Conservation (phyloP, 306 rosid genomes). For the Mimosa bimucronata region DNA sequence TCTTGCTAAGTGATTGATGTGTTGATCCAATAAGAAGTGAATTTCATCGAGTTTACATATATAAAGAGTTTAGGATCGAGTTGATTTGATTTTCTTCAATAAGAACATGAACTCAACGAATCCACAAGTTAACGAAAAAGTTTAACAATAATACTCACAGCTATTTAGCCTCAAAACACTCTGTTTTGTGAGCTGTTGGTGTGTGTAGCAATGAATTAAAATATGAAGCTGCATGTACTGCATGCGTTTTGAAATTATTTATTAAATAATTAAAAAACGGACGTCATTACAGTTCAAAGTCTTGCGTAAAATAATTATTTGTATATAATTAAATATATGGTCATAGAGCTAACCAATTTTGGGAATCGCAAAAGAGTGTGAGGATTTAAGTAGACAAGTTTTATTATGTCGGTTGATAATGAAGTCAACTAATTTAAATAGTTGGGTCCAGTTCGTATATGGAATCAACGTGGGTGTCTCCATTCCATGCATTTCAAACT, state of each 20-base stretch:
- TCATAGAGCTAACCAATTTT: neutral
- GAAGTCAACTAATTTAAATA: slow-evolving; percentile 33
- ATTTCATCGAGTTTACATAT: too few relatives aligned
- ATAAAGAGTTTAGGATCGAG: too few relatives aligned
- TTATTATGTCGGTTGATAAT: slow-evolving; percentile 41
- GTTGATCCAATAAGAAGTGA: too few relatives aligned
- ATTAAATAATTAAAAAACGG: neutral
- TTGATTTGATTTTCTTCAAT: too few relatives aligned
- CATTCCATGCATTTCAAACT: neutral
- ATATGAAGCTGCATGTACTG: neutral
- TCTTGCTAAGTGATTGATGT: too few relatives aligned
- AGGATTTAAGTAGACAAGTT: slow-evolving; percentile 29
- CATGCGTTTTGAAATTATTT: neutral
- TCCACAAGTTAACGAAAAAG: too few relatives aligned
- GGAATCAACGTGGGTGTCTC: slow-evolving; percentile 24
- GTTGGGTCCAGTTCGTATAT: neutral
- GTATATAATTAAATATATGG: neutral
- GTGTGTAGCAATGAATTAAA: neutral
- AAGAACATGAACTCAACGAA: too few relatives aligned
- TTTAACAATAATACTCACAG: too few relatives aligned
- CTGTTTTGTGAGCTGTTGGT: neutral
- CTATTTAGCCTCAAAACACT: neutral
- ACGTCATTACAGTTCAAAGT: slow-evolving; percentile 2
- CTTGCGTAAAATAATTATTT: neutral
- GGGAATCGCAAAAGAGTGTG: neutral